Conservation (phyloP, 2,329 filamentous ascomycete species). For the Hymenoscyphus scutula region DNA sequence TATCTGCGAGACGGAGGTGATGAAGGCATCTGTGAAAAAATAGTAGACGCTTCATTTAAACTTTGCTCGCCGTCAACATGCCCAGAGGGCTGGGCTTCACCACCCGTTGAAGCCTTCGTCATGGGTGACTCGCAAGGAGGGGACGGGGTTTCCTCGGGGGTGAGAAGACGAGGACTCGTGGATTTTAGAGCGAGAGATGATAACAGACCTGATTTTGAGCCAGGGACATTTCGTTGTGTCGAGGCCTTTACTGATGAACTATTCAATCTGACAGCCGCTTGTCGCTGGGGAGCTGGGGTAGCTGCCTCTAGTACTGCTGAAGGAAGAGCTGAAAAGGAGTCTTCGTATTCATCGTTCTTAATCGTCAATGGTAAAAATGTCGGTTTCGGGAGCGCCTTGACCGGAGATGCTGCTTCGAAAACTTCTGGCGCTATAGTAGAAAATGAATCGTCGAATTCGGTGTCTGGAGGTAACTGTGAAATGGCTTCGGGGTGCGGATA, state of each 20-base stretch:
- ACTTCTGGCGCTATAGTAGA: conserved; percentile 22
- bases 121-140: conserved; percentile 17
- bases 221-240: conserved; percentile 14
- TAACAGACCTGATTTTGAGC: conserved; percentile 8
- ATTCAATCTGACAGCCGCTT: conserved; percentile 11
- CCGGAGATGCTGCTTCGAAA: conserved; percentile 26
- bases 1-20: conserved; percentile 35
- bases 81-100: not conserved
- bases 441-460: conserved; percentile 21
- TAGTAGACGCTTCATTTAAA: conserved; percentile 20
- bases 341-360: conserved; percentile 22
- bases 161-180: conserved; percentile 25
- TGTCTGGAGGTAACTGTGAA: conserved; percentile 21
- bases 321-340: conserved; percentile 30
- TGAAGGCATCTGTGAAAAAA: conserved; percentile 31
- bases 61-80: not conserved
- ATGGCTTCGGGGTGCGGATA: conserved; percentile 21
- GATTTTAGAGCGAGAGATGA: conserved; percentile 12
- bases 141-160: conserved; percentile 35
- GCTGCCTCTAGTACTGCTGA: conserved; percentile 18
- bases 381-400: conserved; percentile 7
- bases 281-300: conserved; percentile 20
- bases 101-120: not conserved
- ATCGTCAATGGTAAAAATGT: conserved; percentile 9
- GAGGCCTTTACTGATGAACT: not conserved